Evolutionary conservation across 2,329 filamentous ascomycete species (phyloP), one percentile per base, ranked within the genome.

Genomic region (Hansfordia pulvinata): DNA sequence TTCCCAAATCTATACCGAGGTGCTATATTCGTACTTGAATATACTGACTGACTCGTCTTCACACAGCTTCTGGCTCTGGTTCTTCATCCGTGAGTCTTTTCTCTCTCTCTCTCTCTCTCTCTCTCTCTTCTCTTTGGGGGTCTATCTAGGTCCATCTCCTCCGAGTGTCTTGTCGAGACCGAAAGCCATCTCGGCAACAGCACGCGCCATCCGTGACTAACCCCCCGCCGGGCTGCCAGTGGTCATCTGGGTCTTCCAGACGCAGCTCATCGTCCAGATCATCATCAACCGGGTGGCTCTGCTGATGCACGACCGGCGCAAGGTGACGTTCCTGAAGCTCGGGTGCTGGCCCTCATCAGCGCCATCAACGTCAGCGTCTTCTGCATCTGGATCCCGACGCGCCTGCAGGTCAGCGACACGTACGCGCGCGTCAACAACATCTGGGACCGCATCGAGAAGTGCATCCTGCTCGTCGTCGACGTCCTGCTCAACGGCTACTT

Each of bases 401-500:
- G 54, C 11, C 44, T 57, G n/a, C 42, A 52, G 27, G 37, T 49
- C 20, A 45, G 37, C 8, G 17, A 43, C 2, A 41, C 29, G 6
- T 59, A 46, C 17, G 43, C 55, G 20, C 26, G 39, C 17, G 37
- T 60, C 31, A 62, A 61, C 35, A 33, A 49, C 0, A 37, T 58
- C 21, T 62, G 58, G 58, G 58, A 62, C 27, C 53, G 57, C 10
- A 42, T 50, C 19, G 55, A 56, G 20, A 62, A 62, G 32, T 43
- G 47, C 5, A 41, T 62, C 3, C 58, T 58, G 30, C 38, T 58
- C 1, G 22, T 57, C 9, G 44, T 60, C 6, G 58, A 62, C 30
- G 52, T 43, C 3, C 32, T 34, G 4, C 42, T 62, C 17, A 62
- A 61, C 30, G 47, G 44, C 34, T 59, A 58, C 35, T 62, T 62